Evolutionary conservation across 176 grass and related monocot species (phyloP).

Genomic region (Lolium rigidum): DNA sequence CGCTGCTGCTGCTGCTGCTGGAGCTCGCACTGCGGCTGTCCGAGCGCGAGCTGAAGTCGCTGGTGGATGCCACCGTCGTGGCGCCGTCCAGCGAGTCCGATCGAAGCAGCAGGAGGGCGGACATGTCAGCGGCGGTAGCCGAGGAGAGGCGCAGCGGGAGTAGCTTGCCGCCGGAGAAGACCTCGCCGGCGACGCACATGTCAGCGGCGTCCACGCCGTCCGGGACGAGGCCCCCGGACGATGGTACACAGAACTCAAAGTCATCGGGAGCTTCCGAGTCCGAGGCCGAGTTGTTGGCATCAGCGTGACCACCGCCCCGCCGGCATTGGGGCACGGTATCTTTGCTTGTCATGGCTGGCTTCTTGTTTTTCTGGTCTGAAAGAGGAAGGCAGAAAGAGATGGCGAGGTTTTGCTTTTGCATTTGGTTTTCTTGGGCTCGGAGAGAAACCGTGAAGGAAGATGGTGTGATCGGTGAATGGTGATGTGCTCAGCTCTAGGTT

Average conservation of each 20-base stretch:
- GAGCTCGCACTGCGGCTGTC: conserved; percentile 50
- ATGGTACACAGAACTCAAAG: conserved; percentile 58
- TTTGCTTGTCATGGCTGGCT: conserved; percentile 16
- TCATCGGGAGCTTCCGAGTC: conserved; percentile 29
- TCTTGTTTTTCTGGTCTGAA: conserved; percentile 6
- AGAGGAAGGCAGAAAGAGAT: neutral
- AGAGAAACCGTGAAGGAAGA: neutral
- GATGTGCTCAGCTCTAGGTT: neutral
- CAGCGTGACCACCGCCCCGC: neutral
- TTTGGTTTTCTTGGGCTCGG: conserved; percentile 10
- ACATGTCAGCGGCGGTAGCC: neutral
- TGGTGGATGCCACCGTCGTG: neutral
- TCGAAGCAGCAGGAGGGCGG: neutral
- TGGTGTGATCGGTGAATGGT: neutral
- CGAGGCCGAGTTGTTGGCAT: neutral
- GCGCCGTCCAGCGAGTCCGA: conserved; percentile 47
- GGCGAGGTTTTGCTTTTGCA: conserved; percentile 22
- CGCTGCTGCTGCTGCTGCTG: conserved; percentile 41
- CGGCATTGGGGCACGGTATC: neutral
- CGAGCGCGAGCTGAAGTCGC: conserved; percentile 45
- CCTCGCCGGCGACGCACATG: conserved; percentile 71
- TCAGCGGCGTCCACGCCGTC: neutral
- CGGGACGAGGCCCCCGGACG: conserved; percentile 27
- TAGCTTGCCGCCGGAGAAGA: conserved; percentile 64
- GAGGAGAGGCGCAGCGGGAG: conserved; percentile 56